phyloP scores from a whole-genome alignment of 2,329 filamentous ascomycete species.

The Pseudohalonectria lignicola region DNA sequence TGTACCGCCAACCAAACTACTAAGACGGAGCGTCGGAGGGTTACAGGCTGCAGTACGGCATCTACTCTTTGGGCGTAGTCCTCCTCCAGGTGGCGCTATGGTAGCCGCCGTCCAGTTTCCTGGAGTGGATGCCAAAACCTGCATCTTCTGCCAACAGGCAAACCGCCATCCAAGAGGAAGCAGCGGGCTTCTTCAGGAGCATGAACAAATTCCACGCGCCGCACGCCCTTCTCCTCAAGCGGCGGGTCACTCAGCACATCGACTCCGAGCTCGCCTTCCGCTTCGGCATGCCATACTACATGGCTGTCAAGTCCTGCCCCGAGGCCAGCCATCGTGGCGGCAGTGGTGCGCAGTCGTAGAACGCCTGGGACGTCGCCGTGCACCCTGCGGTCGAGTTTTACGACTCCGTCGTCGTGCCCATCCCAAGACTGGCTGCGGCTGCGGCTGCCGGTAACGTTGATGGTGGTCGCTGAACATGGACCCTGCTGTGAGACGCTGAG shows the following conservation, averaged over 20 bases:
- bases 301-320: conserved; percentile 1
- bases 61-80: conserved; percentile 36
- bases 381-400: conserved; percentile 3
- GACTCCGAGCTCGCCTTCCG: conserved; percentile 1
- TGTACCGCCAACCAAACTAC: conserved; percentile 5
- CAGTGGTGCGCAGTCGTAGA: too few species aligned
- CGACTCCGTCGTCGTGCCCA: conserved; percentile 1
- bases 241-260: neutral
- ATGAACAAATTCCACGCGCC: neutral
- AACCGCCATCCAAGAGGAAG: neutral
- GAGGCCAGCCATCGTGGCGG: neutral
- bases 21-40: conserved; percentile 1
- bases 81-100: conserved; percentile 32
- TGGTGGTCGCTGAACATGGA: too few species aligned
- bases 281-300: neutral
- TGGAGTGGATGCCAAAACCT: conserved; percentile 5
- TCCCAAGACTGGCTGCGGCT: neutral
- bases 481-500: too few species aligned
- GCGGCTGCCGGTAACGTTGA: too few species aligned
- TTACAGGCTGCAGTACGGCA: conserved; percentile 14
- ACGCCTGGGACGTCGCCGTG: neutral
- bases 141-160: too few species aligned
- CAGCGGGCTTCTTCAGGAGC: too few species aligned
- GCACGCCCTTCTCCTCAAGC: neutral
- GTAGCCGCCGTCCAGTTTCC: conserved; percentile 11